A percentile compares a stretch with the other conserved stretches of the same genome.
Conservation (phyloP, 176 grass and related monocot genomes). For the Leersia perrieri region DNA sequence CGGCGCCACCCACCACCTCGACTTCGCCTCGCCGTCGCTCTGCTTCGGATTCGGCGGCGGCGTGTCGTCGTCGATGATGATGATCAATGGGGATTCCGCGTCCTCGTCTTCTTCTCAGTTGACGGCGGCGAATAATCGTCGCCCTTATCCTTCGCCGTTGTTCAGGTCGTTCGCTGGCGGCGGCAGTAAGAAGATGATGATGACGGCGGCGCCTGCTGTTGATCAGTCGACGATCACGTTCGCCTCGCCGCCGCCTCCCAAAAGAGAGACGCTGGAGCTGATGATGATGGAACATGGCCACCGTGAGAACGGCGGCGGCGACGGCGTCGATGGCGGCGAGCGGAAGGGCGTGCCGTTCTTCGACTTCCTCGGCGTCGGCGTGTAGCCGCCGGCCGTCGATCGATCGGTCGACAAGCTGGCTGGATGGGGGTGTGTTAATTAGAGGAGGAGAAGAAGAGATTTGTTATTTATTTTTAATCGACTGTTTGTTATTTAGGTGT, state of each 20-base stretch:
- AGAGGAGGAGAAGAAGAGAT: constrained; percentile 18
- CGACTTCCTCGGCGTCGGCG: constrained; percentile 59
- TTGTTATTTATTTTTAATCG: background rate
- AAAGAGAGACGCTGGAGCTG: constrained; percentile 8
- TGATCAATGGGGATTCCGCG: background rate
- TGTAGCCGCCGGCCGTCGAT: constrained; percentile 30
- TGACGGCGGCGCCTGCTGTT: background rate
- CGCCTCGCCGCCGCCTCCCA: constrained; percentile 18
- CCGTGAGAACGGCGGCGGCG: background rate
- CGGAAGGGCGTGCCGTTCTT: constrained; percentile 44
- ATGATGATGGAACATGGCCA: constrained; percentile 19
- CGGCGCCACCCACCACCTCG: background rate
- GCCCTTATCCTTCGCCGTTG: too few species aligned
- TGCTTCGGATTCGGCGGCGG: constrained; percentile 41
- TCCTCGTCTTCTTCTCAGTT: background rate
- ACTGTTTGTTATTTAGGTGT: background rate
- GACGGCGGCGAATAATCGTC: too few species aligned
- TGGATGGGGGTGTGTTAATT: too few species aligned
- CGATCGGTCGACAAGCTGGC: too few species aligned
- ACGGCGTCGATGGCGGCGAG: background rate
- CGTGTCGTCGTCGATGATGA: background rate
- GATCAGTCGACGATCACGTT: constrained; percentile 20
- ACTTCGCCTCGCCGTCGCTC: constrained; percentile 24
- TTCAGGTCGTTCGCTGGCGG: background rate
- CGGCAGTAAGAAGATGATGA: background rate